Conservation (phyloP, 1,139 yeast genomes). For the Yamadazyma dendronema region DNA sequence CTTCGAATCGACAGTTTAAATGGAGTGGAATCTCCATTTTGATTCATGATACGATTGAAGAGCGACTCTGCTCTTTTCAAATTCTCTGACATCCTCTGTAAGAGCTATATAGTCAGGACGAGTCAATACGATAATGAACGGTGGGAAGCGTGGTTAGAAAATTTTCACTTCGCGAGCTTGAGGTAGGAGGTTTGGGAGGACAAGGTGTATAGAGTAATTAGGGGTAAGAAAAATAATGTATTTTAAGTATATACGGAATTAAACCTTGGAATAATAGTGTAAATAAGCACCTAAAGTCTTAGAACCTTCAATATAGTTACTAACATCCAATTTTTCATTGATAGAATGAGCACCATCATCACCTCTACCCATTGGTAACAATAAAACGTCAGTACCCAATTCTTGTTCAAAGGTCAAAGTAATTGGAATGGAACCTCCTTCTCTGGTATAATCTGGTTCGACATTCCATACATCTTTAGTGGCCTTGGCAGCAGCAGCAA, state of each 20-base stretch:
- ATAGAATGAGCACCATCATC: conserved; percentile 99
- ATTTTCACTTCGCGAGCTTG: background rate
- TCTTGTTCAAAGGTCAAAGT: conserved; percentile 88
- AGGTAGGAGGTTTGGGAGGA: background rate
- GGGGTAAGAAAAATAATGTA: too few relatives aligned
- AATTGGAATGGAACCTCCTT: conserved; percentile 98
- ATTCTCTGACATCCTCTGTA: conserved; percentile 41
- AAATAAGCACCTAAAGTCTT: conserved; percentile 92
- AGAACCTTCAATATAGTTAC: conserved; percentile 90
- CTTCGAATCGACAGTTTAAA: conserved; percentile 8
- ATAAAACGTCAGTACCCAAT: conserved; percentile 78
- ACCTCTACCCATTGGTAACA: conserved; percentile 97
- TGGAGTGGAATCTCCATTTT: conserved; percentile 19
- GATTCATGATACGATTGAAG: conserved; percentile 50
- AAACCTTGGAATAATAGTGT: conserved; percentile 66
- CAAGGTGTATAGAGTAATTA: background rate
- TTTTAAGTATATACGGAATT: too few relatives aligned
- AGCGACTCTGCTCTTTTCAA: conserved; percentile 50
- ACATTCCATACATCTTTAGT: conserved; percentile 93
- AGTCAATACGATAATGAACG: background rate
- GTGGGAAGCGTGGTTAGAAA: background rate
- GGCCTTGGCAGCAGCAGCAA: conserved; percentile 92
- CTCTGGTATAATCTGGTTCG: conserved; percentile 96
- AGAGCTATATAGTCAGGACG: background rate
- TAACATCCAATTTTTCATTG: conserved; percentile 86